Evolutionary conservation across 2,329 filamentous ascomycete species (phyloP).

Genomic region (Alternaria postmessia): DNA sequence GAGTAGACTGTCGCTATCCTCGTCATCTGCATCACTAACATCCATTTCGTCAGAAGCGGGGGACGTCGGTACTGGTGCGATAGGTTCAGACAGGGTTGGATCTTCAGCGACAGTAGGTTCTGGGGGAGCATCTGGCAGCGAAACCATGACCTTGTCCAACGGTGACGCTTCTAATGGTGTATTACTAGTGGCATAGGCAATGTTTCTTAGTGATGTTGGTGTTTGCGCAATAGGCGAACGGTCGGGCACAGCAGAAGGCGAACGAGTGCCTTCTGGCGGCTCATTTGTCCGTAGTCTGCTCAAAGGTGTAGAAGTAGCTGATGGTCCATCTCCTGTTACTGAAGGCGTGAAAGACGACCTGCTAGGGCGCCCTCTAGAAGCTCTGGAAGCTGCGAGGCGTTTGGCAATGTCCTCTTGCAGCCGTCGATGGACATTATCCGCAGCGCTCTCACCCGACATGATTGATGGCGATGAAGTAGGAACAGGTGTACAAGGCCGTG

Average conservation of each 20-base stretch:
- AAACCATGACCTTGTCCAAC: slow-evolving; percentile 5
- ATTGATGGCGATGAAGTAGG: slow-evolving; percentile 19
- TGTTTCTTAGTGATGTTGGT: slow-evolving; percentile 39
- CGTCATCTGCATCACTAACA: slow-evolving; percentile 30
- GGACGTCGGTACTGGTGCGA: slow-evolving; percentile 1
- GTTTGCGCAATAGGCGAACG: slow-evolving; percentile 30
- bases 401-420: slow-evolving; percentile 22
- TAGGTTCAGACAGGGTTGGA: not conserved
- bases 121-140: not conserved
- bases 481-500: slow-evolving; percentile 27
- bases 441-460: slow-evolving; percentile 26
- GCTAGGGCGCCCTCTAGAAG: slow-evolving; percentile 14
- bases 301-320: not conserved
- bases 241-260: slow-evolving; percentile 47
- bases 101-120: slow-evolving; percentile 14
- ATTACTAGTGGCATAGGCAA: slow-evolving; percentile 31
- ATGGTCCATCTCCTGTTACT: not conserved
- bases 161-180: slow-evolving; percentile 7
- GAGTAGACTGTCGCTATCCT: slow-evolving; percentile 31
- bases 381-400: slow-evolving; percentile 16
- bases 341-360: slow-evolving; percentile 13
- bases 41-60: slow-evolving; percentile 24
- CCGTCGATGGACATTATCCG: slow-evolving; percentile 11
- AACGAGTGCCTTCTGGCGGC: slow-evolving; percentile 38
- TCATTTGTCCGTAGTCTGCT: slow-evolving; percentile 11